These are phyloP conservation scores for Lentinula raphanica DNA, from an alignment of 768 basidiomycete species.

Conservation along the genomic window DNA sequence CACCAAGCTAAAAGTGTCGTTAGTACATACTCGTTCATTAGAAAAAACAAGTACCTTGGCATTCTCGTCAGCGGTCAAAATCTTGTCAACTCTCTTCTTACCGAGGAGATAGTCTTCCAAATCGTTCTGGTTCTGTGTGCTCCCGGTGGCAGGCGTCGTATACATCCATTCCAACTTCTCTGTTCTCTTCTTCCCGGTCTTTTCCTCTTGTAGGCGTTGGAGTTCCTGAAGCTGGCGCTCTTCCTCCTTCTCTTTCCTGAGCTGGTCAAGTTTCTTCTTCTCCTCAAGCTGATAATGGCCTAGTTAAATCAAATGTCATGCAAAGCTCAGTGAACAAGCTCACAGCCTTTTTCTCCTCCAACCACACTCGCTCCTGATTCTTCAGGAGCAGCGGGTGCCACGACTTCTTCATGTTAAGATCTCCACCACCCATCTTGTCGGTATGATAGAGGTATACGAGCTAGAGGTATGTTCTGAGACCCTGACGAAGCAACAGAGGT, in stretches of 20 bases:
- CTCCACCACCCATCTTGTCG: slow-evolving; percentile 94
- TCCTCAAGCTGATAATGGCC: slow-evolving; percentile 74
- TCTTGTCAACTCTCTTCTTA: slow-evolving; percentile 97
- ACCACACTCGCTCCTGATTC: slow-evolving; percentile 99
- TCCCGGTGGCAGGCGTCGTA: slow-evolving; percentile 93
- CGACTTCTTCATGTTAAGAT: slow-evolving; percentile 99
- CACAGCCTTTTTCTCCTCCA: slow-evolving; percentile 95
- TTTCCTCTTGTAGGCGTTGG: slow-evolving; percentile 90
- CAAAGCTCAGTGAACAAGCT: slow-evolving; percentile 24
- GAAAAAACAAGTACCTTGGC: slow-evolving; percentile 55
- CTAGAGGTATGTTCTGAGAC: slow-evolving; percentile 5
- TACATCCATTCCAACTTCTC: slow-evolving; percentile 99
- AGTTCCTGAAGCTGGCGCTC: slow-evolving; percentile 95
- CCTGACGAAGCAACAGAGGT: slow-evolving; percentile 10
- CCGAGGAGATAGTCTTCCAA: slow-evolving; percentile 95
- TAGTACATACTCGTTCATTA: background rate
- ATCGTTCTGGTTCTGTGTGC: slow-evolving; percentile 80
- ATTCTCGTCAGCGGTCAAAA: slow-evolving; percentile 86
- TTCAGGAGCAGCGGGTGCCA: slow-evolving; percentile 98
- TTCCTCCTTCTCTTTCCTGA: slow-evolving; percentile 96
- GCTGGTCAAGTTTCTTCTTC: slow-evolving; percentile 96
- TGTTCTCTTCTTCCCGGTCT: slow-evolving; percentile 89
- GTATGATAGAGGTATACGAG: slow-evolving; percentile 12
- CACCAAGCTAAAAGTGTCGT: slow-evolving; percentile 56
- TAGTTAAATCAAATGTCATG: slow-evolving; percentile 4